Conservation (phyloP, 1,284 basidiomycete genomes). For the Sanghuangporus weigelae region DNA sequence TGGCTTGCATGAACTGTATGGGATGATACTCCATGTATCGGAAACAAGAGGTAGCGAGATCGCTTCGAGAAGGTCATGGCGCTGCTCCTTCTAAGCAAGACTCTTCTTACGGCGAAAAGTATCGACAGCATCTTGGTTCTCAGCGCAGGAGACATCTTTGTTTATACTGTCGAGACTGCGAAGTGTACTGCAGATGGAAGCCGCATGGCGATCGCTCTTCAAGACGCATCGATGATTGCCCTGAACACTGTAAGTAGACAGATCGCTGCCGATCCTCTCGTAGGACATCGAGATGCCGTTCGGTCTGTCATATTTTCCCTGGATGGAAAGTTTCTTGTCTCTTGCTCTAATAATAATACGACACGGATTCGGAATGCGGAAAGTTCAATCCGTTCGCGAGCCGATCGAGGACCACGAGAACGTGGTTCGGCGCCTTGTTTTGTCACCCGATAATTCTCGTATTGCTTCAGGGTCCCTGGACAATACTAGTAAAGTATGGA, state of each 20-base stretch:
- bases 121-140: neutral
- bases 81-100: neutral
- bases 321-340: slow-evolving; percentile 7
- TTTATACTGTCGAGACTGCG: neutral
- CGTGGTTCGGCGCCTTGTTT: no score
- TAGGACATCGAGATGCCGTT: slow-evolving; percentile 12
- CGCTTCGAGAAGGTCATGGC: neutral
- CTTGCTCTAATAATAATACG: no score
- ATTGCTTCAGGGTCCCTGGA: slow-evolving; percentile 11
- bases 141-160: neutral
- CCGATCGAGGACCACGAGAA: no score
- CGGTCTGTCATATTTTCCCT: slow-evolving; percentile 13
- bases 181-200: neutral
- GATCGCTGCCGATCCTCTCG: neutral
- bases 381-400: no score
- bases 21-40: neutral
- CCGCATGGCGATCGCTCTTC: slow-evolving; percentile 8
- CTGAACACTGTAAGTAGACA: slow-evolving; percentile 12
- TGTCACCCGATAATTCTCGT: no score
- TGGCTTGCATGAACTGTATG: neutral
- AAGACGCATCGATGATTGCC: slow-evolving; percentile 1
- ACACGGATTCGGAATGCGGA: no score
- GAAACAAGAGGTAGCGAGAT: neutral
- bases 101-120: neutral
- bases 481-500: slow-evolving; percentile 11